A percentile compares a stretch with the other conserved stretches of the same genome.
phyloP scores from a whole-genome alignment of 2,329 filamentous ascomycete genomes.

The Clarireedia sp. region DNA sequence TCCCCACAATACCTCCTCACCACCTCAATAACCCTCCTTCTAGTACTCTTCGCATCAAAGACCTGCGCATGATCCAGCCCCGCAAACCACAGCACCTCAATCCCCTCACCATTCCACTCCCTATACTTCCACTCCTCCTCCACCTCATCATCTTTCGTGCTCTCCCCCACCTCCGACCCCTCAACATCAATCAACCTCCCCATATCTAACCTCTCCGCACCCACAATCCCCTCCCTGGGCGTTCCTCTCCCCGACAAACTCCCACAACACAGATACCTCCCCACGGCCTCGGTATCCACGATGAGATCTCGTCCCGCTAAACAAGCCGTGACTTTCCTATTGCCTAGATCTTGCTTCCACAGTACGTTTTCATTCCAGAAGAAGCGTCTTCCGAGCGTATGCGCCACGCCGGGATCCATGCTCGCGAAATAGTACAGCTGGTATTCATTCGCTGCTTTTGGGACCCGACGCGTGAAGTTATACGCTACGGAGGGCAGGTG shows the following conservation, averaged over 20 bases:
- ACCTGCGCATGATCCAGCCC: constrained; percentile 49
- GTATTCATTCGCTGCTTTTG: constrained; percentile 45
- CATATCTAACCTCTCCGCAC: background rate
- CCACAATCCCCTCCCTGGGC: constrained; percentile 16
- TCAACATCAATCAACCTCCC: constrained; percentile 2
- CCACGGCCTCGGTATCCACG: constrained; percentile 44
- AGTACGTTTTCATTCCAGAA: constrained; percentile 55
- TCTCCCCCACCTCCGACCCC: constrained; percentile 15
- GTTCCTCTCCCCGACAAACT: constrained; percentile 5
- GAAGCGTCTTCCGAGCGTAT: constrained; percentile 49
- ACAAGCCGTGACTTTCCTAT: constrained; percentile 38
- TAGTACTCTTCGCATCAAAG: constrained; percentile 34
- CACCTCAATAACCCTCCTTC: constrained; percentile 29
- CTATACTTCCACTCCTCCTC: constrained; percentile 27
- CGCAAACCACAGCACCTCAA: constrained; percentile 47
- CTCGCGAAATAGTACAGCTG: constrained; percentile 53
- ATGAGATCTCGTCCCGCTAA: constrained; percentile 46
- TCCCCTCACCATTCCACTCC: constrained; percentile 27
- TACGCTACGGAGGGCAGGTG: constrained; percentile 56
- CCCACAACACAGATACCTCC: constrained; percentile 39
- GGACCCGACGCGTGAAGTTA: constrained; percentile 46
- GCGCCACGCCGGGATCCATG: constrained; percentile 49
- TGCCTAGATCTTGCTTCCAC: constrained; percentile 48
- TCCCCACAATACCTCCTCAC: constrained; percentile 25
- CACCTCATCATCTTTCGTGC: constrained; percentile 13